A percentile compares a stretch with the other conserved stretches of the same genome.
phyloP scores from a whole-genome alignment of 1,284 basidiomycete species.

The Microbotryum intermedium region DNA sequence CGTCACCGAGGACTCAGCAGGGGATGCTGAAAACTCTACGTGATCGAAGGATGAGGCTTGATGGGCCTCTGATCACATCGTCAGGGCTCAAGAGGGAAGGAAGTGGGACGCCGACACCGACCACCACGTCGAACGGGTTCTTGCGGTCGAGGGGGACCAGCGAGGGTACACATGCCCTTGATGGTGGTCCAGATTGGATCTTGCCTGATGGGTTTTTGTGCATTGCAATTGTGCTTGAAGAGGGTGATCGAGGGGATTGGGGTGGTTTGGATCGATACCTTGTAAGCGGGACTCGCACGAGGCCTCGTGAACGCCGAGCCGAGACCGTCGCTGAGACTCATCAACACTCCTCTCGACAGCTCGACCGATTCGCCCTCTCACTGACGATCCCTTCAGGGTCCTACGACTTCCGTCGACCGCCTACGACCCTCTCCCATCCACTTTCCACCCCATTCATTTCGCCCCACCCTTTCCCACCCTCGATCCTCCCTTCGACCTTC shows the following conservation, averaged over 20 bases:
- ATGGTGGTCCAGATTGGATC: constrained; percentile 44
- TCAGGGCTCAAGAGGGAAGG: too few species aligned
- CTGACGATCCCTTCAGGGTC: constrained; percentile 43
- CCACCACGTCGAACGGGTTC: neutral
- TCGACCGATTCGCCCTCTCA: constrained; percentile 69
- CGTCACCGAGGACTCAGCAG: constrained; percentile 51
- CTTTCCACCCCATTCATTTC: constrained; percentile 42
- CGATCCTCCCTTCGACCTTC: constrained; percentile 39
- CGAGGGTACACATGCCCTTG: neutral
- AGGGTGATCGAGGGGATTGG: constrained; percentile 24
- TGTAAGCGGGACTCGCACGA: neutral
- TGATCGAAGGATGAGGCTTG: constrained; percentile 49
- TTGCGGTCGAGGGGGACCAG: constrained; percentile 1
- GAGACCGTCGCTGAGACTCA: too few species aligned
- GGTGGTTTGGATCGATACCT: constrained; percentile 5
- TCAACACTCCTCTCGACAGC: constrained; percentile 44
- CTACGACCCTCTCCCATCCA: constrained; percentile 11
- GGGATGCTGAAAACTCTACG: constrained; percentile 51
- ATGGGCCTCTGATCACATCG: constrained; percentile 26
- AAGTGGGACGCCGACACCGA: too few species aligned
- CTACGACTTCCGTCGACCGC: constrained; percentile 35
- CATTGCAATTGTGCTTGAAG: constrained; percentile 59
- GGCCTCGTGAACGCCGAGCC: neutral
- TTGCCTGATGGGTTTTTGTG: constrained; percentile 59
- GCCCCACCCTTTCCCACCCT: constrained; percentile 23